A percentile compares a stretch with the other conserved stretches of the same genome.
Conservation (phyloP, 306 rosid species). For the Begonia masoniana region DNA sequence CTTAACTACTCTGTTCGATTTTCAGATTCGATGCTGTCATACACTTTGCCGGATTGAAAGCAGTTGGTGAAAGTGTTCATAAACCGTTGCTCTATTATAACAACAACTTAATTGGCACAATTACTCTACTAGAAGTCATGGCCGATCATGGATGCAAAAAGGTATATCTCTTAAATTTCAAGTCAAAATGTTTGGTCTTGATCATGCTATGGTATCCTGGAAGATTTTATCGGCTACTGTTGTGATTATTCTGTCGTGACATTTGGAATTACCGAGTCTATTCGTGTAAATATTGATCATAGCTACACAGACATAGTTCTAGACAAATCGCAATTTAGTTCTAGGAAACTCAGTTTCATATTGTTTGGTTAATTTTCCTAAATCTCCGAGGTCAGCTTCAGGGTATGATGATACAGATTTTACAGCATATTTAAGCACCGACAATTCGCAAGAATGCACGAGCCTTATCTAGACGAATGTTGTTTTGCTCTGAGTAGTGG, state of each 20-base stretch:
- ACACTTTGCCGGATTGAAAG: slow-evolving; percentile 94
- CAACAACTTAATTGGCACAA: slow-evolving; percentile 88
- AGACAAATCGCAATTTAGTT: no score
- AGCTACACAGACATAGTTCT: no score
- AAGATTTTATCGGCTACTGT: no score
- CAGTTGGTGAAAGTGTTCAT: slow-evolving; percentile 96
- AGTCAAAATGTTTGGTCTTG: slow-evolving; percentile 8
- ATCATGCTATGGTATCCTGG: not conserved
- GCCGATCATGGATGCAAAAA: slow-evolving; percentile 92
- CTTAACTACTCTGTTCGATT: slow-evolving; percentile 1
- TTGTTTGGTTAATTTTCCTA: no score
- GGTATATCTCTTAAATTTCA: slow-evolving; percentile 26
- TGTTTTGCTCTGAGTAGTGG: not conserved
- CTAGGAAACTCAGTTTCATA: no score
- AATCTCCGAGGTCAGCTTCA: no score
- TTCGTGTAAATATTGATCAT: no score
- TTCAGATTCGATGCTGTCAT: slow-evolving; percentile 90
- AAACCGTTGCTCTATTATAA: slow-evolving; percentile 70
- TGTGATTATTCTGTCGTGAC: no score
- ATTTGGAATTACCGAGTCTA: no score
- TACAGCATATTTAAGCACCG: no score
- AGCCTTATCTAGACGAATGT: not conserved
- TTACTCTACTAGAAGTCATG: slow-evolving; percentile 90
- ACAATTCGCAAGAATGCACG: no score
- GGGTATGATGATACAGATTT: no score